Conservation (phyloP, 2,329 filamentous ascomycete genomes). For the Aspergillus sp. region DNA sequence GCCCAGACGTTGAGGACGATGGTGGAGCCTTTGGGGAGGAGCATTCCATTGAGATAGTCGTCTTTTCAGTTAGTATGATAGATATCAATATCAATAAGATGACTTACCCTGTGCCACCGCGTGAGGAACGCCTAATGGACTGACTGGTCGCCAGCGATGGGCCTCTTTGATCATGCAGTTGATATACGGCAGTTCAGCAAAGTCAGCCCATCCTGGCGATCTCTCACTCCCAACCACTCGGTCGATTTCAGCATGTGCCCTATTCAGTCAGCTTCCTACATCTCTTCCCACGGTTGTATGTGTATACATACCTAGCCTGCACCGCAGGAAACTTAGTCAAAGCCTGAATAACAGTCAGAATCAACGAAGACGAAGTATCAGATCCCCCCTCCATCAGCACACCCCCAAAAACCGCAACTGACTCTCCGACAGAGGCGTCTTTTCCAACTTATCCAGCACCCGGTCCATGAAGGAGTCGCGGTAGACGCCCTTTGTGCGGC, state of each 20-base stretch:
- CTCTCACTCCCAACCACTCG: constrained; percentile 5
- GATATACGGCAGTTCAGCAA: constrained; percentile 24
- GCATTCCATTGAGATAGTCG: constrained; percentile 18
- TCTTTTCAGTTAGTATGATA: constrained; percentile 8
- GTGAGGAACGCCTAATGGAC: too few relatives aligned
- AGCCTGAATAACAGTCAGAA: constrained; percentile 10
- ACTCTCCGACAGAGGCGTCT: neutral
- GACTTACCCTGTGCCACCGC: too few relatives aligned
- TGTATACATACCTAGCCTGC: neutral
- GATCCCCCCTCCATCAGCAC: constrained; percentile 15
- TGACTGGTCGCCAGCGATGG: neutral
- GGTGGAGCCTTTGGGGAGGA: constrained; percentile 19
- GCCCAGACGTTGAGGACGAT: constrained; percentile 21
- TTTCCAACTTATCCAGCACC: neutral
- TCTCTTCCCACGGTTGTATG: too few relatives aligned
- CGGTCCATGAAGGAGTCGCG: too few relatives aligned
- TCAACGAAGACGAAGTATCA: constrained; percentile 3
- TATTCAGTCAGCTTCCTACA: neutral
- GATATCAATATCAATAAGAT: constrained; percentile 2
- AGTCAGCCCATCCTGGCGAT: constrained; percentile 19
- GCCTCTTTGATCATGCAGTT: constrained; percentile 26
- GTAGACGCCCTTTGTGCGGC: neutral
- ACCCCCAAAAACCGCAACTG: neutral
- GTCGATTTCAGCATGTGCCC: constrained; percentile 15
- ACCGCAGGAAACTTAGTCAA: constrained; percentile 14